phyloP scores from a whole-genome alignment of 2,329 filamentous ascomycete species.

The Neofusicoccum ribis region DNA sequence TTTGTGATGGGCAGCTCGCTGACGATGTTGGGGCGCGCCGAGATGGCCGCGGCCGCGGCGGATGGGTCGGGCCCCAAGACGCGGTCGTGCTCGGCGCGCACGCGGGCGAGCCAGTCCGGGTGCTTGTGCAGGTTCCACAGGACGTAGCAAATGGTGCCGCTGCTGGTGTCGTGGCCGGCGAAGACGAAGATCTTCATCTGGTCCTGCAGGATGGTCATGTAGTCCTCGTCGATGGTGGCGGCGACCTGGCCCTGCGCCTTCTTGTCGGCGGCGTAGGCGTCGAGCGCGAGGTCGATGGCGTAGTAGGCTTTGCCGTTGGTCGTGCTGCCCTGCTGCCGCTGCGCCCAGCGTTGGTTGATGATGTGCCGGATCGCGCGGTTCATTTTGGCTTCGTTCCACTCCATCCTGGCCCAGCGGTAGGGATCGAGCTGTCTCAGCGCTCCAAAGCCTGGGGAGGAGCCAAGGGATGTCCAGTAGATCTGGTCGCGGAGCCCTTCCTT shows the following conservation, averaged over 20 bases:
- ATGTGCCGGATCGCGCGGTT: background rate
- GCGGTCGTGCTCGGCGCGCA: constrained; percentile 32
- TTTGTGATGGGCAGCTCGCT: constrained; percentile 33
- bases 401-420: background rate
- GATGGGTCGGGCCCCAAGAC: constrained; percentile 30
- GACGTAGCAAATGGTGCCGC: constrained; percentile 34
- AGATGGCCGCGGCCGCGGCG: constrained; percentile 21
- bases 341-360: constrained; percentile 4
- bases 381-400: constrained; percentile 12
- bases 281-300: constrained; percentile 14
- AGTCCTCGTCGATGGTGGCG: background rate
- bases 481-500: background rate
- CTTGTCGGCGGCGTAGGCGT: constrained; percentile 7
- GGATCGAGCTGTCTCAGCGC: background rate
- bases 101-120: constrained; percentile 24
- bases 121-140: constrained; percentile 32
- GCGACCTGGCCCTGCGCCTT: background rate
- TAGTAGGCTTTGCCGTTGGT: background rate
- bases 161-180: constrained; percentile 38
- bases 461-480: background rate
- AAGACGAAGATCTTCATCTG: constrained; percentile 37
- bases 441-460: background rate
- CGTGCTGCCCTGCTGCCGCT: background rate
- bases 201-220: constrained; percentile 7
- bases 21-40: constrained; percentile 27